Percentiles rank a stretch among this genome's conserved stretches.
phyloP scores from a whole-genome alignment of 345 rosid species.

The Citropsis articulata region DNA sequence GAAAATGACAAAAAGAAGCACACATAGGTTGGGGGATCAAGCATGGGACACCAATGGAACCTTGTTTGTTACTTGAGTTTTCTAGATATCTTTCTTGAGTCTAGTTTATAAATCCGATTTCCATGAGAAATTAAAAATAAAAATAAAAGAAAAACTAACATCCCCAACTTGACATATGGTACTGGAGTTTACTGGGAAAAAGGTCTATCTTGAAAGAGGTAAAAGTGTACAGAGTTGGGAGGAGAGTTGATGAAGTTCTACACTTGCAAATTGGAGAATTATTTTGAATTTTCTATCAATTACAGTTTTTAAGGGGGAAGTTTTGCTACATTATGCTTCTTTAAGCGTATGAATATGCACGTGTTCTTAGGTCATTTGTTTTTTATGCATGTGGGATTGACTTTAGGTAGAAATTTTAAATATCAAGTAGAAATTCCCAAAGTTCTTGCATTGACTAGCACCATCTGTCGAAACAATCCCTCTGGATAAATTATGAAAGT shows the following conservation, averaged over 20 bases:
- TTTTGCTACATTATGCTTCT: not conserved
- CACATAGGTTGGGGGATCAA: not conserved
- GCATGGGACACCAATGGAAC: not conserved
- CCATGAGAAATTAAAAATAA: not conserved
- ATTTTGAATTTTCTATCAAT: not conserved
- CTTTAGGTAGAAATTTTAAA: not conserved
- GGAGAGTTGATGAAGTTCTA: not conserved
- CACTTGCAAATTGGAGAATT: not conserved
- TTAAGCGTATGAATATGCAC: not conserved
- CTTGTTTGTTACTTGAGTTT: not conserved
- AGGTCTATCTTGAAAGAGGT: not conserved
- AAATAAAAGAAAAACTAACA: no score
- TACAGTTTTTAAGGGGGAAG: not conserved
- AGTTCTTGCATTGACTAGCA: not conserved
- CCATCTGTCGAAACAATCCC: not conserved
- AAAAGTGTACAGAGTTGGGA: not conserved
- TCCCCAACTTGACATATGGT: not conserved
- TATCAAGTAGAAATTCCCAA: not conserved
- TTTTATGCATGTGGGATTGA: not conserved
- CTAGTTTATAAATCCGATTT: not conserved
- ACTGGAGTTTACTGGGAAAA: not conserved
- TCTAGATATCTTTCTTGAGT: not conserved
- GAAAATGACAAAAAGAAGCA: not conserved
- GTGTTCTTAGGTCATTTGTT: not conserved
- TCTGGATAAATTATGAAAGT: not conserved